Base-by-base conservation (phyloP, 1,139 yeast genomes). In the Sugiyamaella neomexicana region DNA sequence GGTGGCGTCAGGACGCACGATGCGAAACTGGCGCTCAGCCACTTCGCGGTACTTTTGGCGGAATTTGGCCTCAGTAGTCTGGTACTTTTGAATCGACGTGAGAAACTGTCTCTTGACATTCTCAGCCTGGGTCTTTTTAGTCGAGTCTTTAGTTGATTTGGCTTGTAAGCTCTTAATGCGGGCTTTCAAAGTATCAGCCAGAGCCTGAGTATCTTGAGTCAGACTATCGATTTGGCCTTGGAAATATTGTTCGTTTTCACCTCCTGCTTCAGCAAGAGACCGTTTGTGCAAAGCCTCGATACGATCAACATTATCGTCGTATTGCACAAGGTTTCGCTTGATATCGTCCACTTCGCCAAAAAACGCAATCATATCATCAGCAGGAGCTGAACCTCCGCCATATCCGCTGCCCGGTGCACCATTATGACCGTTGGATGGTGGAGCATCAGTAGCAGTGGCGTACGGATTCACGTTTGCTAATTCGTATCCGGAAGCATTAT, bases 1-100 rank as follows among this genome's bases (percentile, higher is more conserved):
- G 20, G 95, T 80, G 29, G 98, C 97, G 59, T 89, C 91, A 9
- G 98, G 99, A 66, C 89, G 89, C 58, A 93, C 93, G 66, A 93
- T 88, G 68, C 83, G 83, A 75, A 86, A 90, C 77, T 93, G 98
- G 72, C 97, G 85, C 69, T 86, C 93, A 50, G 97, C 96, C 67
- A 89, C 96, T 58, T 82, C 82, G 71, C 87, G 83, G 70, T 89
- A 89, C 66, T 86, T 84, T 68, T 87, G 90, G 62, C 91, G 81
- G 77, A 88, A 90, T 68, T 86, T 83, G 61, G 90, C 89, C 73
- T 95, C 98, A 60, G 88, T 82, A 66, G 84, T 80, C 71, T 96
- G 83, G 76, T 89, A 90, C 67, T 84, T 89, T 70, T 89, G 95
- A 68, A 93, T 91, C 54, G 87, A 80, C 62, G 83, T 83, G 78